Percentiles rank a stretch among this genome's conserved stretches.
Evolutionary conservation across 2,329 filamentous ascomycete species (phyloP).

Genomic region (Sarocladiaceae sp.): DNA sequence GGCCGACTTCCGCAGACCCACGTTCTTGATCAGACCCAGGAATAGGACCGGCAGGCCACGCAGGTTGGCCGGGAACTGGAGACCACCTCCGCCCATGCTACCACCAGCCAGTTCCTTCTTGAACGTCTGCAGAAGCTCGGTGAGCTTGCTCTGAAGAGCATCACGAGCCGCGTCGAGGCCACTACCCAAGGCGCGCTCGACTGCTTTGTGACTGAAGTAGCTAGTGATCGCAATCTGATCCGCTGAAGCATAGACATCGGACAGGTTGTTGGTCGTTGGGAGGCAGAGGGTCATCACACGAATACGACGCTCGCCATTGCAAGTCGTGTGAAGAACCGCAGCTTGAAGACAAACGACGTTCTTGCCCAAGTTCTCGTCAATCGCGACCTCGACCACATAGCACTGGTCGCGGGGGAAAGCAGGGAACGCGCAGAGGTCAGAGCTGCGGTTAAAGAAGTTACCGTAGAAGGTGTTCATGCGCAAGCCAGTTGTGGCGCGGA

Average conservation of each 20-base stretch:
- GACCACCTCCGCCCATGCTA: conserved; percentile 78
- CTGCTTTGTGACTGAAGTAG: conserved; percentile 96
- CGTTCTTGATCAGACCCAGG: conserved; percentile 91
- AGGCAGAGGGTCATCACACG: conserved; percentile 89
- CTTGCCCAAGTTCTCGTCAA: conserved; percentile 90
- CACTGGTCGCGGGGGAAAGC: conserved; percentile 96
- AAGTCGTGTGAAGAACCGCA: conserved; percentile 93
- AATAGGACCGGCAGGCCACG: conserved; percentile 85
- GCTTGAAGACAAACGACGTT: conserved; percentile 89
- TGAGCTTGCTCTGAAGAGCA: conserved; percentile 82
- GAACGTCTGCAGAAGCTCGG: conserved; percentile 90
- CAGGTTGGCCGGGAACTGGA: conserved; percentile 92
- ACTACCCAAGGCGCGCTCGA: conserved; percentile 78
- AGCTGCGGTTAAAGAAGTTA: conserved; percentile 98
- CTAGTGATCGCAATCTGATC: conserved; percentile 90
- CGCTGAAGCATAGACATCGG: conserved; percentile 88
- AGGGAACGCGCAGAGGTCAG: conserved; percentile 94
- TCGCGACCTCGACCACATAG: conserved; percentile 96
- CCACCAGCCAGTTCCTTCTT: conserved; percentile 94
- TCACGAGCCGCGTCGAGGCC: conserved; percentile 89
- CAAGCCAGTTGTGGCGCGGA: conserved; percentile 87
- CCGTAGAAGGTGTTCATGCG: conserved; percentile 98
- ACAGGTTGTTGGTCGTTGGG: conserved; percentile 84
- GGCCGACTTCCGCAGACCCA: conserved; percentile 84
- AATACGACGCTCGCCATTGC: conserved; percentile 93